phyloP scores from a whole-genome alignment of 331 rosid genomes.

The Stylosanthes scabra region DNA sequence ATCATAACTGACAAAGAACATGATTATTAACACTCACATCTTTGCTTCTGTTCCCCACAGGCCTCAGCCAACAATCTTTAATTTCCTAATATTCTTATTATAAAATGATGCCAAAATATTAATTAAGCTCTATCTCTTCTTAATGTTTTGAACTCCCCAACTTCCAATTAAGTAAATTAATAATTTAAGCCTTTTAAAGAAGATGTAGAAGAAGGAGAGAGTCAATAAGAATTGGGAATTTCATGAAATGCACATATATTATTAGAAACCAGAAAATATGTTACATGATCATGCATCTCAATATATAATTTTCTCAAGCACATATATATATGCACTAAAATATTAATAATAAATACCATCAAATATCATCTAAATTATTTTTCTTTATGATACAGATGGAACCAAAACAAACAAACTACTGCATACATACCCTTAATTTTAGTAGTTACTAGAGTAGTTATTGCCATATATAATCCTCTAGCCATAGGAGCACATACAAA shows the following conservation, averaged over 20 bases:
- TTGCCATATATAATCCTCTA: slow-evolving; percentile 30
- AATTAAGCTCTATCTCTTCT: background rate
- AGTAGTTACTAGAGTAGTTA: slow-evolving; percentile 41
- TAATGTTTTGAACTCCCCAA: background rate
- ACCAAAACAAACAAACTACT: background rate
- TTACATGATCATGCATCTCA: slow-evolving; percentile 39
- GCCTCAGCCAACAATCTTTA: slow-evolving; percentile 13
- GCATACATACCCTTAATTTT: no score
- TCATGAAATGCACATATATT: slow-evolving; percentile 13
- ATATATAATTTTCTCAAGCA: slow-evolving; percentile 12
- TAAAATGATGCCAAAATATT: background rate
- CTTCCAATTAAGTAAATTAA: background rate
- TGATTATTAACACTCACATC: slow-evolving; percentile 15
- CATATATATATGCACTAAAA: slow-evolving; percentile 1
- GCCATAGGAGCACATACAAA: slow-evolving; percentile 25
- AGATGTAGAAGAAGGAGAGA: background rate
- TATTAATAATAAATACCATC: slow-evolving; percentile 10
- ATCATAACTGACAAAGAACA: background rate
- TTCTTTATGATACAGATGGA: slow-evolving; percentile 26
- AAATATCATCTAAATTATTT: slow-evolving; percentile 25
- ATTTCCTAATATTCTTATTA: slow-evolving; percentile 10
- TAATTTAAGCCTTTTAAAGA: background rate
- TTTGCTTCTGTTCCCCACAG: slow-evolving; percentile 14
- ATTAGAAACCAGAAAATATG: slow-evolving; percentile 36
- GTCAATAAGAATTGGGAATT: slow-evolving; percentile 12